Conservation (phyloP, 1,284 basidiomycete species). For the Tranzscheliella williamsii region DNA sequence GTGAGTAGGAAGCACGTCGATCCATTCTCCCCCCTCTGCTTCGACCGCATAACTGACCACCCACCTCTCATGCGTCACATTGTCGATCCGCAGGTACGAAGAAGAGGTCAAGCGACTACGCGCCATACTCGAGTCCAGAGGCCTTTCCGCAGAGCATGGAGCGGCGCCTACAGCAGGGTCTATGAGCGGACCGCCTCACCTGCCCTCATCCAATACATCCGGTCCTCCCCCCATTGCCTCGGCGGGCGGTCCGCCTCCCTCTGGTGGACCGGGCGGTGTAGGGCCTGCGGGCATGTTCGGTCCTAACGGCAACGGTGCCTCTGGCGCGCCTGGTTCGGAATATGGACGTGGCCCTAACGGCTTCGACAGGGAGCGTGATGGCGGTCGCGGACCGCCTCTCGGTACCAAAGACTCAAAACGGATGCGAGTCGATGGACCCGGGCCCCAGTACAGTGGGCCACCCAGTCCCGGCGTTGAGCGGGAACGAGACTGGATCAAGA, state of each 20-base stretch:
- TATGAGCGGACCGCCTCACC: slow-evolving; percentile 38
- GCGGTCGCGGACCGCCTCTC: slow-evolving; percentile 30
- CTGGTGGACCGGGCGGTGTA: slow-evolving; percentile 59
- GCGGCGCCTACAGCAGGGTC: slow-evolving; percentile 29
- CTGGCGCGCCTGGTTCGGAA: slow-evolving; percentile 32
- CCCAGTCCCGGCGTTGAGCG: slow-evolving; percentile 42
- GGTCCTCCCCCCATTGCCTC: slow-evolving; percentile 60
- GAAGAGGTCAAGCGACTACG: slow-evolving; percentile 73
- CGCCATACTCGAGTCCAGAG: slow-evolving; percentile 67
- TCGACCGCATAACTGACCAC: not conserved
- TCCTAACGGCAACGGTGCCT: slow-evolving; percentile 29
- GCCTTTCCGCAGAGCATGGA: slow-evolving; percentile 39
- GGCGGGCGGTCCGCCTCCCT: slow-evolving; percentile 63
- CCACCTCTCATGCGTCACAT: slow-evolving; percentile 38
- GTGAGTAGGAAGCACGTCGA: slow-evolving; percentile 54
- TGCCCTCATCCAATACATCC: slow-evolving; percentile 30
- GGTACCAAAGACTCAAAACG: slow-evolving; percentile 57
- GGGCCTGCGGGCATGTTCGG: slow-evolving; percentile 51
- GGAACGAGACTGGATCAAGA: slow-evolving; percentile 57
- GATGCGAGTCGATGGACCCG: slow-evolving; percentile 39
- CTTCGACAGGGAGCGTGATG: slow-evolving; percentile 54
- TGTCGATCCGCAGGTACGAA: too few relatives aligned
- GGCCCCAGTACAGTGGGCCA: slow-evolving; percentile 37
- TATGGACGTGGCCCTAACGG: slow-evolving; percentile 37
- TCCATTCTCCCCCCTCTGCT: not conserved